phyloP scores from a whole-genome alignment of 192 early-diverging fungal genomes.

The Entomortierella lignicola region DNA sequence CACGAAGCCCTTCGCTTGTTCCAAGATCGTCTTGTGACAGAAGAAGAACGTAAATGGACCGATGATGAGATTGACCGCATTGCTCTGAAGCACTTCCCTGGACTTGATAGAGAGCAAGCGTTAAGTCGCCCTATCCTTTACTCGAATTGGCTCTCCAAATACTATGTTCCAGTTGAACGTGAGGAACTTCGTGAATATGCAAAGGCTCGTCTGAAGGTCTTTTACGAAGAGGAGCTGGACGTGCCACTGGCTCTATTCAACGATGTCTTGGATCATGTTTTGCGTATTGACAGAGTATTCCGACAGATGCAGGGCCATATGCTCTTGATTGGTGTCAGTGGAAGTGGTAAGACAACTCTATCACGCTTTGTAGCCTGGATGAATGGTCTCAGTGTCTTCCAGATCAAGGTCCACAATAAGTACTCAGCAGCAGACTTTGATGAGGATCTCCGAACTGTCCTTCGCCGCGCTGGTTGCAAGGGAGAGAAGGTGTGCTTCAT shows the following conservation, averaged over 20 bases:
- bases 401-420: slow-evolving; percentile 98
- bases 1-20: slow-evolving; percentile 98
- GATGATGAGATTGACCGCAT: slow-evolving; percentile 86
- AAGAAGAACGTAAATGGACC: slow-evolving; percentile 92
- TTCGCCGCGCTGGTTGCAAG: slow-evolving; percentile 93
- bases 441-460: slow-evolving; percentile 92
- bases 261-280: slow-evolving; percentile 96
- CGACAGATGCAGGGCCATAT: slow-evolving; percentile 98
- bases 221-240: slow-evolving; percentile 99
- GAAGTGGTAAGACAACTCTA: slow-evolving; percentile 97
- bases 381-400: slow-evolving; percentile 96
- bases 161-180: slow-evolving; percentile 90
- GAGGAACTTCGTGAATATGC: slow-evolving; percentile 93
- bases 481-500: slow-evolving; percentile 99
- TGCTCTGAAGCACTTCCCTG: slow-evolving; percentile 91
- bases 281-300: slow-evolving; percentile 98
- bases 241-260: slow-evolving; percentile 93
- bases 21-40: slow-evolving; percentile 95
- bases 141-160: slow-evolving; percentile 97
- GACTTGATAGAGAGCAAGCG: slow-evolving; percentile 73
- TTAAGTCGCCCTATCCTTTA: slow-evolving; percentile 93
- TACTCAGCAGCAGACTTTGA: slow-evolving; percentile 98
- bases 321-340: slow-evolving; percentile 97
- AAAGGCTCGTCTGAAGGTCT: slow-evolving; percentile 93
- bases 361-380: slow-evolving; percentile 99